These are phyloP conservation scores for Echium plantagineum DNA, from an alignment of 257 asterid species.

Conservation along the genomic window DNA sequence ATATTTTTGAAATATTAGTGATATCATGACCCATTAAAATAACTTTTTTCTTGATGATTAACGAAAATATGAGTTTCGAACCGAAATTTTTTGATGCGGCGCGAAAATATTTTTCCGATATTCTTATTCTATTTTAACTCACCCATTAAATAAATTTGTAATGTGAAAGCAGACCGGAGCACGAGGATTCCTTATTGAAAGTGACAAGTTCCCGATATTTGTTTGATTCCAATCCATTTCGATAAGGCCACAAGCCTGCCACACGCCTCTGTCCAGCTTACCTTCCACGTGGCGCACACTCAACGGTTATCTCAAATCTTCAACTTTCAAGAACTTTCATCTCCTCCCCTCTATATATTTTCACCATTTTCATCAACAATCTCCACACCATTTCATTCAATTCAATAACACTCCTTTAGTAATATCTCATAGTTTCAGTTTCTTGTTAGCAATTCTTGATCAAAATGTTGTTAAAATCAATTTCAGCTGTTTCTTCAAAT, in stretches of 20 bases:
- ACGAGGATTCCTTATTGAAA: conserved; percentile 11
- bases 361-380: neutral
- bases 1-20: too few relatives aligned
- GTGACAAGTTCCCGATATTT: conserved; percentile 15
- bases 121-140: too few relatives aligned
- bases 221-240: conserved; percentile 13
- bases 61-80: too few relatives aligned
- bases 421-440: neutral
- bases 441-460: neutral
- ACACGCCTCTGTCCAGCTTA: conserved; percentile 37
- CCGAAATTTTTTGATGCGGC: too few relatives aligned
- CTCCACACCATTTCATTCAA: neutral
- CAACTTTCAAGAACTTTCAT: conserved; percentile 1
- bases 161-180: conserved; percentile 19
- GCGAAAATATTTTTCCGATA: too few relatives aligned
- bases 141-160: too few relatives aligned
- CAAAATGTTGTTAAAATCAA: conserved; percentile 33
- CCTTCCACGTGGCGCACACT: conserved; percentile 20
- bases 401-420: neutral
- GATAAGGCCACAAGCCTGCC: conserved; percentile 40
- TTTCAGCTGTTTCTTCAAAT: conserved; percentile 34
- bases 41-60: too few relatives aligned
- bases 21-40: too few relatives aligned
- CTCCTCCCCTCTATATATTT: neutral
- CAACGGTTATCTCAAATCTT: conserved; percentile 13